Percentiles rank a stretch among this genome's conserved stretches.
Conservation (phyloP, 805 yeast species). For the Suhomyces kilbournensis region DNA sequence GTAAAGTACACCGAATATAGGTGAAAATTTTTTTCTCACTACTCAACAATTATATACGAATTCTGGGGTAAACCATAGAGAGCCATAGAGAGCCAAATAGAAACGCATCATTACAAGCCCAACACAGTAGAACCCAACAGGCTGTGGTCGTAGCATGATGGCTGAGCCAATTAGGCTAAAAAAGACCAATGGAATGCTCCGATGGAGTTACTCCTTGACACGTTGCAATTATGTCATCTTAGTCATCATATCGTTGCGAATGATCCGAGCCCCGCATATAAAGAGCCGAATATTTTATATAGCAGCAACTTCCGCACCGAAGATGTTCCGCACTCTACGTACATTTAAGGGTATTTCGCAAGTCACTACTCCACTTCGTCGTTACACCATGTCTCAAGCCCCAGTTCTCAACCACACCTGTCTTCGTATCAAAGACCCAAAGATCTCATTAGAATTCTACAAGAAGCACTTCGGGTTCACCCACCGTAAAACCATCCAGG, state of each 20-base stretch:
- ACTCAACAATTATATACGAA: too few relatives aligned
- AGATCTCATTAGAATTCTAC: constrained; percentile 70
- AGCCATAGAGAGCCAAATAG: too few relatives aligned
- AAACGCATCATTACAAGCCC: too few relatives aligned
- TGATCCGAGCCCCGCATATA: not conserved
- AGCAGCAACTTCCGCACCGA: not conserved
- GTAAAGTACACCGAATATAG: too few relatives aligned
- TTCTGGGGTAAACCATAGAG: too few relatives aligned
- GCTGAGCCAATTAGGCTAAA: too few relatives aligned
- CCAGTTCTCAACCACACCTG: constrained; percentile 60
- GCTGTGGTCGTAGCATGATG: too few relatives aligned
- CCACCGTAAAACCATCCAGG: constrained; percentile 48
- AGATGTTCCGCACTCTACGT: not conserved
- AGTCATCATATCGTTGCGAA: not conserved
- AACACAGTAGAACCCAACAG: too few relatives aligned
- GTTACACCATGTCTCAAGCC: not conserved
- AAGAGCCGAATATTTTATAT: not conserved
- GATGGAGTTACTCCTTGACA: not conserved
- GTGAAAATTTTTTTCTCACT: too few relatives aligned
- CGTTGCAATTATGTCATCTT: not conserved
- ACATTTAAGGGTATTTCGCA: not conserved
- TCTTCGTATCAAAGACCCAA: constrained; percentile 80
- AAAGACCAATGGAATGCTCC: too few relatives aligned
- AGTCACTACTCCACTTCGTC: not conserved
- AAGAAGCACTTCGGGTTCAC: constrained; percentile 71